Conservation (phyloP, 148 eudicot genomes). For the Camellia granthamiana region DNA sequence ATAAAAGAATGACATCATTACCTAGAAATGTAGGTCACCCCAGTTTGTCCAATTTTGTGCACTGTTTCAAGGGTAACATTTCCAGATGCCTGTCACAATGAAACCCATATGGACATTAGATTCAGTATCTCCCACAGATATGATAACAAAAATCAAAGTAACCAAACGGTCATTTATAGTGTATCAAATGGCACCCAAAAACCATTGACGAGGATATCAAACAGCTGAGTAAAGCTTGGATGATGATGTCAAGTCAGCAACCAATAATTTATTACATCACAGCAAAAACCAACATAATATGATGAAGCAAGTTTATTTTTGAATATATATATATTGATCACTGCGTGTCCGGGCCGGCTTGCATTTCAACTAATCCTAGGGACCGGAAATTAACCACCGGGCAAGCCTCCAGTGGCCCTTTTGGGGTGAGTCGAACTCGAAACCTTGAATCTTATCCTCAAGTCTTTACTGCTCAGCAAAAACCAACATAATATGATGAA, state of each 20-base stretch:
- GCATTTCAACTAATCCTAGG: no score
- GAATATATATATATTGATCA: no score
- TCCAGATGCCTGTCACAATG: slow-evolving; percentile 82
- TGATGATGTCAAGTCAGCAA: neutral
- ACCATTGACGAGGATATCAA: neutral
- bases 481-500: neutral
- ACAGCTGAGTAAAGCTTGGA: neutral
- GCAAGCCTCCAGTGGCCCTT: no score
- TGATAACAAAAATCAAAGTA: neutral
- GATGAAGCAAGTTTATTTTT: neutral
- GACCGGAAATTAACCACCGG: no score
- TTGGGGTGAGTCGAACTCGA: no score
- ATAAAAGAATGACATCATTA: slow-evolving; percentile 19
- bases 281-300: neutral
- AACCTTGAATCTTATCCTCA: no score
- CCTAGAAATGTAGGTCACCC: slow-evolving; percentile 89
- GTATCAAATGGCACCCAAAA: neutral
- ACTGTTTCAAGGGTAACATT: slow-evolving; percentile 90
- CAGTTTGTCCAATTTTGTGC: slow-evolving; percentile 79
- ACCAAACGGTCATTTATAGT: neutral
- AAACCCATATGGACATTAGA: neutral
- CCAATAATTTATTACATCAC: neutral
- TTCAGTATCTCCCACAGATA: neutral
- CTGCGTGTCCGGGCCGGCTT: no score
- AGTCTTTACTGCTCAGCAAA: neutral